Evolutionary conservation across 2,329 filamentous ascomycete species (phyloP).

Genomic region (Hymenoscyphus occultus): DNA sequence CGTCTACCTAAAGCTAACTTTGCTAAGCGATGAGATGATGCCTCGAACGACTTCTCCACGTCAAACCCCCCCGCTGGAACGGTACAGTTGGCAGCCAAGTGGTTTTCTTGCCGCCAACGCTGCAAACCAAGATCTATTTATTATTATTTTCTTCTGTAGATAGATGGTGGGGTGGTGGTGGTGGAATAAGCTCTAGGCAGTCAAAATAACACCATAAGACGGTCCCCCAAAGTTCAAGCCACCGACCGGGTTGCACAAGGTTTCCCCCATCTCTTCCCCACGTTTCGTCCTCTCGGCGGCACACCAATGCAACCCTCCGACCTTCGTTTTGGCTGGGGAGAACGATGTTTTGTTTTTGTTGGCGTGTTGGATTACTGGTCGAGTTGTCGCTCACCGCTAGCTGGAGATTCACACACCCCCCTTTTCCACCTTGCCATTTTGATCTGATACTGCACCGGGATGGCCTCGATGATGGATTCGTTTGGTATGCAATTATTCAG

Average conservation of each 20-base stretch:
- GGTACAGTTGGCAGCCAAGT: neutral
- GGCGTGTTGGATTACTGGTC: neutral
- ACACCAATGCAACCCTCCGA: neutral
- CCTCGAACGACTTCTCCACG: neutral
- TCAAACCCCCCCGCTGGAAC: neutral
- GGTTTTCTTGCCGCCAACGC: neutral
- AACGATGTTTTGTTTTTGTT: neutral
- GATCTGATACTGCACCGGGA: neutral
- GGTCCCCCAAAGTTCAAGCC: neutral
- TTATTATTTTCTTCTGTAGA: neutral
- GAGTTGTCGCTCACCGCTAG: slow-evolving; percentile 1
- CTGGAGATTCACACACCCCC: slow-evolving; percentile 1
- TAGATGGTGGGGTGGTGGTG: too few relatives aligned
- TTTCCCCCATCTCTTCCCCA: neutral
- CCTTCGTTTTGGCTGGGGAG: neutral
- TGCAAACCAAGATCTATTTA: neutral
- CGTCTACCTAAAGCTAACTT: neutral
- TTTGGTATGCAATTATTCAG: neutral
- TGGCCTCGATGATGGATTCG: neutral
- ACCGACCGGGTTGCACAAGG: slow-evolving; percentile 3
- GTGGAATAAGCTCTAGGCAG: neutral
- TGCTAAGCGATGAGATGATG: neutral
- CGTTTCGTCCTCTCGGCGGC: neutral
- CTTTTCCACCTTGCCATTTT: neutral
- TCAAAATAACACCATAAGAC: neutral